phyloP scores from a whole-genome alignment of 2,329 filamentous ascomycete species.

The Kalaharituber pfeilii region DNA sequence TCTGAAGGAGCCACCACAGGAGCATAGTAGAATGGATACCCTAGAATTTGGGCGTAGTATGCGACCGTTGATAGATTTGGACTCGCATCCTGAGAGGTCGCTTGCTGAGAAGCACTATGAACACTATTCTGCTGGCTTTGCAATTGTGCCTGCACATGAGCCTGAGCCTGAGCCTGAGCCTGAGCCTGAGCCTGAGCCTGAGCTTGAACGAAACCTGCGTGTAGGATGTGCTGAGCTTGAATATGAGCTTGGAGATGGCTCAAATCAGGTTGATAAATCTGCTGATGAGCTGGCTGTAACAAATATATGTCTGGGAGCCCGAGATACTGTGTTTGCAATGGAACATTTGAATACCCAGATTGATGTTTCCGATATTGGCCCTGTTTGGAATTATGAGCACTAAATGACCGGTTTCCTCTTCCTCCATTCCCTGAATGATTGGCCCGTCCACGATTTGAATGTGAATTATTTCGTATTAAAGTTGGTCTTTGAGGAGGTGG shows the following conservation, averaged over 20 bases:
- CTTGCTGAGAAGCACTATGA: constrained; percentile 7
- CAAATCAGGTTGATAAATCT: constrained; percentile 4
- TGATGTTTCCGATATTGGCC: constrained; percentile 1
- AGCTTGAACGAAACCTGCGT: constrained; percentile 11
- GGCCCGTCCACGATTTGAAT: constrained; percentile 17
- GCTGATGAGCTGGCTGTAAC: constrained; percentile 15
- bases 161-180: background rate
- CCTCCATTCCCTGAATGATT: constrained; percentile 6
- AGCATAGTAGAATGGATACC: background rate
- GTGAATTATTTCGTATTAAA: constrained; percentile 19
- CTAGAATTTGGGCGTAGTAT: background rate
- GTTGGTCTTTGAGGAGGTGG: constrained; percentile 19
- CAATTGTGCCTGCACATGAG: constrained; percentile 12
- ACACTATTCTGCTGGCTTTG: constrained; percentile 12
- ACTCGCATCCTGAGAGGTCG: background rate
- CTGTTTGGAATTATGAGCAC: constrained; percentile 5
- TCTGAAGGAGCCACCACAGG: background rate
- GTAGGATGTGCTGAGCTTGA: constrained; percentile 11
- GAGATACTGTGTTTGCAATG: constrained; percentile 11
- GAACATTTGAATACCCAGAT: constrained; percentile 2
- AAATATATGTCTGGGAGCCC: constrained; percentile 13
- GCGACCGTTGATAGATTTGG: background rate
- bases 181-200: constrained; percentile 1
- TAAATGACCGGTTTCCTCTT: constrained; percentile 7
- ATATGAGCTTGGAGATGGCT: constrained; percentile 15